Evolutionary conservation across 805 yeast species (phyloP).

Genomic region (Metschnikowia kunwiensis): DNA sequence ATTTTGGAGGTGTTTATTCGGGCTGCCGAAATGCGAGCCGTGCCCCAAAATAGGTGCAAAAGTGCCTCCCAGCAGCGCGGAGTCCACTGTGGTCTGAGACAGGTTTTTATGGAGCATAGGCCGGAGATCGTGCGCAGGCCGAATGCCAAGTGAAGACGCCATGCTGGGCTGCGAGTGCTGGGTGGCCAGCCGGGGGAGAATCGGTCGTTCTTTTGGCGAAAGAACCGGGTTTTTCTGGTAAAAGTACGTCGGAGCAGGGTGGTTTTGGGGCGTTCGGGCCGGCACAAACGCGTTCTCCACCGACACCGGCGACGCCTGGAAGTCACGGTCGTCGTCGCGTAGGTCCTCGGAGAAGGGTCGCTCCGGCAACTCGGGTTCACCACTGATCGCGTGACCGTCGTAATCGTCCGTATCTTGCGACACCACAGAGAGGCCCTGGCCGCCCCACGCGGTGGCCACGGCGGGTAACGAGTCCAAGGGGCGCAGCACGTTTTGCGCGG

Average conservation of each 20-base stretch:
- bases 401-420: slow-evolving; percentile 48
- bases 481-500: slow-evolving; percentile 27
- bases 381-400: no score
- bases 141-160: slow-evolving; percentile 6
- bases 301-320: slow-evolving; percentile 3
- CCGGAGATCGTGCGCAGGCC: slow-evolving; percentile 14
- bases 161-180: slow-evolving; percentile 8
- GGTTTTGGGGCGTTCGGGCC: slow-evolving; percentile 4
- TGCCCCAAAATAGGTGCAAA: slow-evolving; percentile 1
- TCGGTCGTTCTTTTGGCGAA: slow-evolving; percentile 13
- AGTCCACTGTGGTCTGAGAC: slow-evolving; percentile 38
- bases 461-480: slow-evolving; percentile 50
- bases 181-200: slow-evolving; percentile 13
- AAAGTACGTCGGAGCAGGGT: slow-evolving; percentile 4
- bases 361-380: slow-evolving; percentile 1
- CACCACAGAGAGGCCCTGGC: slow-evolving; percentile 48
- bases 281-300: slow-evolving; percentile 3
- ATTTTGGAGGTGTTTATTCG: no score
- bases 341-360: not conserved
- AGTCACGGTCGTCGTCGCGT: slow-evolving; percentile 2
- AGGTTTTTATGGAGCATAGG: slow-evolving; percentile 32
- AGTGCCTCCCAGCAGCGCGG: slow-evolving; percentile 18
- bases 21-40: not conserved
- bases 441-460: slow-evolving; percentile 58
- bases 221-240: slow-evolving; percentile 4